Evolutionary conservation across 768 basidiomycete genomes (phyloP), one percentile per base, ranked within the genome.

Genomic region (Mycena leptocephala): DNA sequence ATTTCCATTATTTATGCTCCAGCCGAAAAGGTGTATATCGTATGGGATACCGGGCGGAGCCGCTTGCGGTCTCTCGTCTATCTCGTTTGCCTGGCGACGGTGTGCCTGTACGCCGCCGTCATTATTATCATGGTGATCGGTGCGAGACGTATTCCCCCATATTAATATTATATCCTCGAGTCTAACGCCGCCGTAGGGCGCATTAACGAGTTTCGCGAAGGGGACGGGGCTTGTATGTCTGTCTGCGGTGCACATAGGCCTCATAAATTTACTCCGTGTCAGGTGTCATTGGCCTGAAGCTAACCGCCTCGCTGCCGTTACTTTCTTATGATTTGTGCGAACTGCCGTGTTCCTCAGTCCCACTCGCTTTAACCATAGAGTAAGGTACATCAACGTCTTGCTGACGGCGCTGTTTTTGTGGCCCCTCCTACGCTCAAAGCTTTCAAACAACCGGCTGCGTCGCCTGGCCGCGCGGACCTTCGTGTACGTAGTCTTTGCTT

Each of bases 11-110:
- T 13, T 20, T 58, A 28, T 10, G 3, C 8, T 35, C 10, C 72
- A 89, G 88, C 86, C n/a, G 88, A 89, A 77, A 87, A 87, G 46
- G 87, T 89, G n/a, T 85, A 89, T 73, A 83, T 89, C 55, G 87
- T 89, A 3, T 89, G 89, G 89, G 83, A 82, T 11, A 78, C 80
- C 9, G 77, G 81, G 8, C 79, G 80, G 39, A 79, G 81, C 37
- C 83, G 90, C 8, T 79, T 85, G 32, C 83, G 85, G 55, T 88
- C 88, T 1, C 85, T 85, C 8, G 81, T 89, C 8, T 91, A 89
- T 72, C 80, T 89, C 11, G 51, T 82, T 2, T 89, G 89, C 78
- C 70, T 86, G n/a, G 70, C 83, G 20, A 82, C 85, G 1, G 83
- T 90, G 13, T 76, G 76, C 13, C 61, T 86, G 13, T 90, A 90